These are phyloP conservation scores for Boletus insuetus DNA, from an alignment of 768 basidiomycete species.

Conservation along the genomic window DNA sequence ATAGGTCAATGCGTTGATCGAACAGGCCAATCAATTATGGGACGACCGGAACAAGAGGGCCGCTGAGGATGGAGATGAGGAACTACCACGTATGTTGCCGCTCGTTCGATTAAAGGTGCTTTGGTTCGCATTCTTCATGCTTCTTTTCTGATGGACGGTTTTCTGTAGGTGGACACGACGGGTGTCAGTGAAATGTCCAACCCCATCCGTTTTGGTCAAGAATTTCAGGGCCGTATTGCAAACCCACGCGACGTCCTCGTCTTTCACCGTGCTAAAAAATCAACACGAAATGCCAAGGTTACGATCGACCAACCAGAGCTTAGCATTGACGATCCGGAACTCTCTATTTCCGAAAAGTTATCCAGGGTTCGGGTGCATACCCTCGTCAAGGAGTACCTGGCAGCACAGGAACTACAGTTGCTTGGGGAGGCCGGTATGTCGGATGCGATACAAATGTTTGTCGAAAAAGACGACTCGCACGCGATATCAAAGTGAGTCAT, in stretches of 20 bases:
- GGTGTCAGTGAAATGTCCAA: conserved; percentile 91
- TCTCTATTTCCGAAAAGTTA: conserved; percentile 68
- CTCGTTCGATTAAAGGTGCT: conserved; percentile 79
- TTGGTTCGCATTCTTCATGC: background rate
- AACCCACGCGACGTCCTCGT: conserved; percentile 93
- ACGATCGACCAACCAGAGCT: conserved; percentile 74
- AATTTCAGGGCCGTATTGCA: conserved; percentile 86
- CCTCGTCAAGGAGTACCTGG: conserved; percentile 87
- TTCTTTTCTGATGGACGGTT: background rate
- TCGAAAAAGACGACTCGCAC: conserved; percentile 96
- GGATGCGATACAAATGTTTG: conserved; percentile 91
- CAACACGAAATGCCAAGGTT: conserved; percentile 48
- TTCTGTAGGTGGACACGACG: conserved; percentile 77
- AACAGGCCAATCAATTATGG: conserved; percentile 56
- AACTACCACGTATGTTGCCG: conserved; percentile 73
- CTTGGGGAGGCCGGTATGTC: conserved; percentile 88
- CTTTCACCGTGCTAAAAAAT: conserved; percentile 81
- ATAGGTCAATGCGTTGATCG: conserved; percentile 77
- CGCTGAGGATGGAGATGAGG: conserved; percentile 57
- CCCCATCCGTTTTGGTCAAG: conserved; percentile 94
- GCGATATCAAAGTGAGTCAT: conserved; percentile 80
- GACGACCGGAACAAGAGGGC: conserved; percentile 37
- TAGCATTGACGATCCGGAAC: conserved; percentile 72
- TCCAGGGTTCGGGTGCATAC: conserved; percentile 82
- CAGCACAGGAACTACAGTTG: conserved; percentile 90